Base-by-base conservation (phyloP, 2,329 filamentous ascomycete genomes). In the Fusarium domesticum region DNA sequence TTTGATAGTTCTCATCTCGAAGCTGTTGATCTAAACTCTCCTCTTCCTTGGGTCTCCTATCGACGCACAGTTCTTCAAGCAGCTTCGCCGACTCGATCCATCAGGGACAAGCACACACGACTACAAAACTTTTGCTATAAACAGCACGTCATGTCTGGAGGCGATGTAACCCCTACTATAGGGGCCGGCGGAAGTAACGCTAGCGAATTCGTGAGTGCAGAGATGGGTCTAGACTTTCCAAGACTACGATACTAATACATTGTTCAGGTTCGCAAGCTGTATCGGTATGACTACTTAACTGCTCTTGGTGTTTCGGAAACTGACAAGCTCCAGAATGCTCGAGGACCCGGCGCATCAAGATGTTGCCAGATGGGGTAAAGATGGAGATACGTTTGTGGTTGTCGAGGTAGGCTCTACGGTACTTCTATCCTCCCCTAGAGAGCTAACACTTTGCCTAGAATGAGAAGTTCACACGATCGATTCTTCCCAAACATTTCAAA, bases 401-500 rank as follows among this genome's bases (percentile, higher is more conserved):
- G 76, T 97, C 42, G 93, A 98, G 81, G 93, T 96, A 77, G 43
- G 76, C 23, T 35, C 32, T 31, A 12, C 17, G 4, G 23, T n/a
- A n/a, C n/a, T n/a, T n/a, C n/a, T n/a, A n/a, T n/a, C n/a, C n/a
- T n/a, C n/a, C n/a, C n/a, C n/a, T n/a, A n/a, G n/a, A n/a, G n/a
- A 38, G 20, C 49, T 50, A 36, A 53, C n/a, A 37, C n/a, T 23
- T 11, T 14, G 18, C 30, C 47, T 66, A 96, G 92, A 95, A 95
- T 68, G 92, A 97, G 67, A 96, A 95, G 68, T 98, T 98, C 64
- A 97, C 93, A 17, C 96, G 96, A 67, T 87, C 88, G 31, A 95
- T 98, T 59, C 81, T 98, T 14, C 93, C 93, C 3, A 96, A 97
- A 65, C 90, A 97, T 62, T 98, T 98, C 76, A 98, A 98, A 70